Evolutionary conservation across 2,329 filamentous ascomycete genomes (phyloP).

Genomic region (Colletotrichum coccodes): DNA sequence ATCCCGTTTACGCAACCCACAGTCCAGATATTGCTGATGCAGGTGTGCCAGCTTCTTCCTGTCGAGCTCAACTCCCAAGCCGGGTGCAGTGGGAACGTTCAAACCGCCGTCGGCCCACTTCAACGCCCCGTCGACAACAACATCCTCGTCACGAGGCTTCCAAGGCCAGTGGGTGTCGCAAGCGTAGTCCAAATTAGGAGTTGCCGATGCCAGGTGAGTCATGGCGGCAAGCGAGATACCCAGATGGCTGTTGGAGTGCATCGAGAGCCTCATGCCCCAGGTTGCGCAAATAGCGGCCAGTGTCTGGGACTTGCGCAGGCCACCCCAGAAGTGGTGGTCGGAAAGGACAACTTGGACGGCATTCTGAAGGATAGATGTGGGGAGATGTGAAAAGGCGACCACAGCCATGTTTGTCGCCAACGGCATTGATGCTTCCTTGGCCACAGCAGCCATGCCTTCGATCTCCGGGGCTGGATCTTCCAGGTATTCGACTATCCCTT

Average conservation of each 20-base stretch:
- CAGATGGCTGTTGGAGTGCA: conserved; percentile 56
- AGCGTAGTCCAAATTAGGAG: conserved; percentile 52
- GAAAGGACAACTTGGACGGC: conserved; percentile 53
- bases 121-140: conserved; percentile 48
- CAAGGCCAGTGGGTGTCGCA: conserved; percentile 57
- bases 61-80: conserved; percentile 50
- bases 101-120: conserved; percentile 49
- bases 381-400: conserved; percentile 51
- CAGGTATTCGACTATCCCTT: conserved; percentile 49
- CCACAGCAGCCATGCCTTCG: conserved; percentile 54
- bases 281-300: conserved; percentile 50
- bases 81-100: conserved; percentile 45
- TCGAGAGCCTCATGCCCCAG: conserved; percentile 52
- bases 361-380: conserved; percentile 47
- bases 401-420: conserved; percentile 56
- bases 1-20: conserved; percentile 47
- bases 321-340: conserved; percentile 56
- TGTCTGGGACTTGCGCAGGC: conserved; percentile 50
- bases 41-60: conserved; percentile 45
- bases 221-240: conserved; percentile 54
- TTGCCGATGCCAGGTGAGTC: conserved; percentile 53
- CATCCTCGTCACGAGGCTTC: conserved; percentile 54
- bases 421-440: conserved; percentile 50
- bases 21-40: conserved; percentile 50
- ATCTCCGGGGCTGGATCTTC: conserved; percentile 53